A percentile compares a stretch with the other conserved stretches of the same genome.
Evolutionary conservation across 176 grass and related monocot genomes (phyloP).

Genomic region (Hyparrhenia diplandra): DNA sequence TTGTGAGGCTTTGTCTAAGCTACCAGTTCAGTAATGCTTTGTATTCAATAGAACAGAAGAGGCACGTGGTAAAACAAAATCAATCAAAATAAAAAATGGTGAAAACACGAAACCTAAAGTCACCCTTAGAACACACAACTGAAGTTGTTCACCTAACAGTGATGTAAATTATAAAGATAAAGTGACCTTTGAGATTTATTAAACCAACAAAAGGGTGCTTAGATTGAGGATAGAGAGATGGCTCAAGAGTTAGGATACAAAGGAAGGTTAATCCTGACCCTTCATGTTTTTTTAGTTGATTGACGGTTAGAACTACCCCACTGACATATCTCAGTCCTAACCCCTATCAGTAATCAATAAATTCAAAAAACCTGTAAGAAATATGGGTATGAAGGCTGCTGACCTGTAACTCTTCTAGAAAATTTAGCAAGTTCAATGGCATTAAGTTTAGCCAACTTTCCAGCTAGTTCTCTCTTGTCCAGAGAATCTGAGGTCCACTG

Average conservation of each 20-base stretch:
- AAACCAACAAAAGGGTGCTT: not conserved
- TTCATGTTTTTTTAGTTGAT: not conserved
- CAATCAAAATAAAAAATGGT: not conserved
- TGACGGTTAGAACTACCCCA: not conserved
- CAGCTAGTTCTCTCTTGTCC: slow-evolving; percentile 91
- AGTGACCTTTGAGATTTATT: not conserved
- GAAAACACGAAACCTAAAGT: slow-evolving; percentile 3
- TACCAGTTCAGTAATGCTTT: not conserved
- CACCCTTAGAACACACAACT: slow-evolving; percentile 1
- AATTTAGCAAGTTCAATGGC: slow-evolving; percentile 93
- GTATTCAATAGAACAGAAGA: slow-evolving; percentile 13
- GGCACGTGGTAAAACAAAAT: not conserved
- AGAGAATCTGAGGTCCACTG: slow-evolving; percentile 82
- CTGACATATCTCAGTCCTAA: not conserved
- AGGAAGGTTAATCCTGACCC: not conserved
- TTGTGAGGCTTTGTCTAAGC: slow-evolving; percentile 4
- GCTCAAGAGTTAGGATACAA: not conserved
- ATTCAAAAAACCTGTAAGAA: not conserved
- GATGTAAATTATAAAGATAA: slow-evolving; percentile 11
- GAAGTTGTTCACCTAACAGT: slow-evolving; percentile 13
- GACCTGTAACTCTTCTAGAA: slow-evolving; percentile 87
- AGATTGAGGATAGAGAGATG: not conserved
- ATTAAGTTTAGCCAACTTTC: slow-evolving; percentile 98
- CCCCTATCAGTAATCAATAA: not conserved
- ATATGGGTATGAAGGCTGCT: slow-evolving; percentile 22